phyloP scores from a whole-genome alignment of 345 rosid genomes.

The Ceriops decandra region DNA sequence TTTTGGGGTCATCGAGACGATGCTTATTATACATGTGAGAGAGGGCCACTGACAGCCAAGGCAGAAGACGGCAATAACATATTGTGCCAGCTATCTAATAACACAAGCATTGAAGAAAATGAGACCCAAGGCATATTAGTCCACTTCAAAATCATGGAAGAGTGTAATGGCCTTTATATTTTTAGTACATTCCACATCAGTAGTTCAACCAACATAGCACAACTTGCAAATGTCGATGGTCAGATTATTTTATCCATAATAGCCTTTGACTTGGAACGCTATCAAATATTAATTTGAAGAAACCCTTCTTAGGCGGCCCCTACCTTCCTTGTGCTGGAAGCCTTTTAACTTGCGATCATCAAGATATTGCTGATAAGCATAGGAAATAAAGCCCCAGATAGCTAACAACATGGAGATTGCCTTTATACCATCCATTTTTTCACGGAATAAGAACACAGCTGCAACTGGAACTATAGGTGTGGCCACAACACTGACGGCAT shows the following conservation, averaged over 20 bases:
- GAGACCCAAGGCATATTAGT: slow-evolving; percentile 18
- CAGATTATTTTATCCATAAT: too few species aligned
- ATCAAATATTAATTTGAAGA: too few species aligned
- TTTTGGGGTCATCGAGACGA: slow-evolving; percentile 18
- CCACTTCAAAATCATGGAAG: slow-evolving; percentile 11
- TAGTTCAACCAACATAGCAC: too few species aligned
- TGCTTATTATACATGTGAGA: slow-evolving; percentile 19
- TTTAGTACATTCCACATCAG: too few species aligned
- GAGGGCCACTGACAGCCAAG: slow-evolving; percentile 15
- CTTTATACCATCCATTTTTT: slow-evolving; percentile 61
- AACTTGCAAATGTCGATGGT: too few species aligned
- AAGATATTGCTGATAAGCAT: slow-evolving; percentile 55
- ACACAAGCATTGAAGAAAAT: slow-evolving; percentile 16
- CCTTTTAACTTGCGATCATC: slow-evolving; percentile 16
- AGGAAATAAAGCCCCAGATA: slow-evolving; percentile 62
- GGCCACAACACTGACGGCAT: slow-evolving; percentile 40
- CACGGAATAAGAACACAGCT: slow-evolving; percentile 45
- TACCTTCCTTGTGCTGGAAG: too few species aligned
- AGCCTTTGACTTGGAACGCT: too few species aligned
- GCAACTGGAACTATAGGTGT: slow-evolving; percentile 56
- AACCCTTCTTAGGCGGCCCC: too few species aligned
- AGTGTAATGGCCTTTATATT: background rate
- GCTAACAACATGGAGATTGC: slow-evolving; percentile 58
- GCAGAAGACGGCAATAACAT: slow-evolving; percentile 8
- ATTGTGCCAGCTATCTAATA: too few species aligned